Conservation (phyloP, 2,329 filamentous ascomycete species). For the Cryphonectria carpinicola region DNA sequence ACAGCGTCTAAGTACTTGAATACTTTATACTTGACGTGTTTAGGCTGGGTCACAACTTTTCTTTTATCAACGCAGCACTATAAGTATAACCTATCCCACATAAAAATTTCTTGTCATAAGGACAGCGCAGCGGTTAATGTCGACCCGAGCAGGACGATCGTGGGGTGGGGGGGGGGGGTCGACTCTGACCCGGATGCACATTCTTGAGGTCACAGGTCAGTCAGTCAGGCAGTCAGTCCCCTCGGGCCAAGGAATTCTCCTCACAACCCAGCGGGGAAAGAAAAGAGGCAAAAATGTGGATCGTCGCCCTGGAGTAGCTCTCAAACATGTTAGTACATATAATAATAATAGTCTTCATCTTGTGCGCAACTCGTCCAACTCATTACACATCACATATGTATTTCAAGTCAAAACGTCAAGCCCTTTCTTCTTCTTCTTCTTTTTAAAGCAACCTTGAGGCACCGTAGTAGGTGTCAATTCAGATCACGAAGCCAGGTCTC, state of each 20-base stretch:
- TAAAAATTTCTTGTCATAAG: neutral
- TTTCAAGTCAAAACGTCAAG: neutral
- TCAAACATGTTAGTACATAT: neutral
- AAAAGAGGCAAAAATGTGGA: neutral
- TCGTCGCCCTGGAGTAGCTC: neutral
- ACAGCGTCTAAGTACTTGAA: too few relatives aligned
- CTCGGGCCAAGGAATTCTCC: constrained; percentile 5
- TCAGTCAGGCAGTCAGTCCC: neutral
- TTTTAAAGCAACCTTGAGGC: too few relatives aligned
- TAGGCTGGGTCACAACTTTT: too few relatives aligned
- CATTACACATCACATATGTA: neutral
- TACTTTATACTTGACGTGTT: too few relatives aligned
- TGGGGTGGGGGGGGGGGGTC: constrained; percentile 5
- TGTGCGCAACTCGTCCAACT: neutral
- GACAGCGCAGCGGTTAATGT: neutral
- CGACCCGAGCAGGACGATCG: neutral
- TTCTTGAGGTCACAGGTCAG: too few relatives aligned
- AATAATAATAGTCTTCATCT: neutral
- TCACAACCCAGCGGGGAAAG: constrained; percentile 1
- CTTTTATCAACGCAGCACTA: too few relatives aligned
- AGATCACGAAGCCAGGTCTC: too few relatives aligned
- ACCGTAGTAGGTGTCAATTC: too few relatives aligned
- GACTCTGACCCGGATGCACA: constrained; percentile 12
- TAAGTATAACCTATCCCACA: neutral
- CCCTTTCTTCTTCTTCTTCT: too few relatives aligned